phyloP scores from a whole-genome alignment of 345 rosid species.

The Noccaea bulbosa region DNA sequence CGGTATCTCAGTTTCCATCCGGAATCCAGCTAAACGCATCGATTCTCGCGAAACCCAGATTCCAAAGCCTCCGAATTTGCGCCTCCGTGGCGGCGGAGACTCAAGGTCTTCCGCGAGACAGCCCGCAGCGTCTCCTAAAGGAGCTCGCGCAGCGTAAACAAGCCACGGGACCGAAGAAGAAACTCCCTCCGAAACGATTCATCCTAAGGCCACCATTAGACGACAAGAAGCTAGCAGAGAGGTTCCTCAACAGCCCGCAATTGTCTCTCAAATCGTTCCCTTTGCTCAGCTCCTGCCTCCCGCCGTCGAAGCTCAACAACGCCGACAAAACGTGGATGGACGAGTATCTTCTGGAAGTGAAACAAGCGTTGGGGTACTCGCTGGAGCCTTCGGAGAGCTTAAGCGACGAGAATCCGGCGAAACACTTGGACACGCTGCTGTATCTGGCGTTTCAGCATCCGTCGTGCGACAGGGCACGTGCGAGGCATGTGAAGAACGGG shows the following conservation, averaged over 20 bases:
- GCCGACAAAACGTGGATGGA: slow-evolving; percentile 91
- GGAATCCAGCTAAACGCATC: slow-evolving; percentile 45
- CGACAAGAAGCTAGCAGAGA: slow-evolving; percentile 71
- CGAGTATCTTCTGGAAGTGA: slow-evolving; percentile 86
- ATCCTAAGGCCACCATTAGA: slow-evolving; percentile 86
- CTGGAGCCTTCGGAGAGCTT: slow-evolving; percentile 63
- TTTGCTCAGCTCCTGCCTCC: slow-evolving; percentile 81
- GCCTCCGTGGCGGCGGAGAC: slow-evolving; percentile 66
- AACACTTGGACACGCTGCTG: slow-evolving; percentile 83
- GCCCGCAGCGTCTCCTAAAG: slow-evolving; percentile 90
- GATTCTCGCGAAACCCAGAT: slow-evolving; percentile 41
- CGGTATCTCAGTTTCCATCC: slow-evolving; percentile 55
- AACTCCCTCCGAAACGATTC: slow-evolving; percentile 68
- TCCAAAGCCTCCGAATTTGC: slow-evolving; percentile 48
- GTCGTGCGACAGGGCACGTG: slow-evolving; percentile 77
- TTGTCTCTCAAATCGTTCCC: slow-evolving; percentile 89
- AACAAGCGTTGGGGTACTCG: slow-evolving; percentile 92
- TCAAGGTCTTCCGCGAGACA: slow-evolving; percentile 65
- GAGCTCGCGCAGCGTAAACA: slow-evolving; percentile 88
- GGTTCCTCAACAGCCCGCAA: slow-evolving; percentile 88
- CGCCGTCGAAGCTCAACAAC: slow-evolving; percentile 78
- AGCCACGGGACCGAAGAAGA: slow-evolving; percentile 65
- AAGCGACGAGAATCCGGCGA: slow-evolving; percentile 90
- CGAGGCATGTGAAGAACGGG: slow-evolving; percentile 82
- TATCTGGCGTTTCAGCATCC: slow-evolving; percentile 94